These are phyloP conservation scores for Cercophora samala DNA, from an alignment of 495 filamentous ascomycete species.

Conservation along the genomic window DNA sequence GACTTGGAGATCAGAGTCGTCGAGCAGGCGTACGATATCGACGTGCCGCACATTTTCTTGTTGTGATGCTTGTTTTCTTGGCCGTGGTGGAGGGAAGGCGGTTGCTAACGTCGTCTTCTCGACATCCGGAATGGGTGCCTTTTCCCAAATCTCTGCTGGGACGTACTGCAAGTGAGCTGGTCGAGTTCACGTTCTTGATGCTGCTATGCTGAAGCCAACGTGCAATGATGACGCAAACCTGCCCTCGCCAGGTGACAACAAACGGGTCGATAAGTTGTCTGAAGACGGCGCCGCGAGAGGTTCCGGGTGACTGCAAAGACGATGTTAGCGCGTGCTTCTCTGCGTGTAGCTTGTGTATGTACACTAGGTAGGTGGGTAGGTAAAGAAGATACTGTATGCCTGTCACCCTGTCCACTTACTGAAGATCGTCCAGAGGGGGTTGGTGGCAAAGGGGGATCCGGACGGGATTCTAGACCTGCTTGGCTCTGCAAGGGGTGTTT, in stretches of 20 bases:
- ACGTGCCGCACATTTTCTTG: slow-evolving; percentile 31
- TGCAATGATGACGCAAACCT: neutral
- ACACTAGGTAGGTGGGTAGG: no score
- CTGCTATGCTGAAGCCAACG: neutral
- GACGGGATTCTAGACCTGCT: neutral
- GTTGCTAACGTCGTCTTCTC: neutral
- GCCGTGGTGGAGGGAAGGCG: neutral
- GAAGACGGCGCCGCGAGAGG: neutral
- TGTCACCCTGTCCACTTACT: neutral
- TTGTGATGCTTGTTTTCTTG: neutral
- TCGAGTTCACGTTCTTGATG: neutral
- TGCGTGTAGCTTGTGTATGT: no score
- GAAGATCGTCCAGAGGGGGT: neutral
- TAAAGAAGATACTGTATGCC: no score
- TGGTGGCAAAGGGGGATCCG: neutral
- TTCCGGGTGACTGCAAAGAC: neutral
- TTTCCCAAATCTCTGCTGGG: neutral
- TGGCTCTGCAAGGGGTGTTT: neutral
- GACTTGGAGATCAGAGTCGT: slow-evolving; percentile 34
- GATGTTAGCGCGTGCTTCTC: neutral
- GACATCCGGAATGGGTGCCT: neutral
- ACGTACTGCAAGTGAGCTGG: neutral
- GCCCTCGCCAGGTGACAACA: neutral
- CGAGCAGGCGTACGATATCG: slow-evolving; percentile 33
- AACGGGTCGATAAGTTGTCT: neutral